Conservation (phyloP, 2,329 filamentous ascomycete genomes). For the Penicillium sp. region DNA sequence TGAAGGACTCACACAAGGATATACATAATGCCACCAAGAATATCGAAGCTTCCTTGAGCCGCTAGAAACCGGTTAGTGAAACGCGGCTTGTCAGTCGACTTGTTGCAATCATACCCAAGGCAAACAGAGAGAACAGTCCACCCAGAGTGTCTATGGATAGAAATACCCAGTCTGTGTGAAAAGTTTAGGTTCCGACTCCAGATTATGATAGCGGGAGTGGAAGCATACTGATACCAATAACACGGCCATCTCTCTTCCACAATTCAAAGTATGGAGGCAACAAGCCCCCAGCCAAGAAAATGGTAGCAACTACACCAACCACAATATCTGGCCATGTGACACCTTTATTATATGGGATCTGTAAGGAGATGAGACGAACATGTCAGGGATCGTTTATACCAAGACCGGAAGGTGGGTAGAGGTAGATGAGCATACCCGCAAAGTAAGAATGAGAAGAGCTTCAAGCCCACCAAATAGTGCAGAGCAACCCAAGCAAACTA, state of each 20-base stretch:
- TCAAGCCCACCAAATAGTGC: conserved; percentile 55
- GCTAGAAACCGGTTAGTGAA: conserved; percentile 39
- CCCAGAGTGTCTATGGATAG: conserved; percentile 61
- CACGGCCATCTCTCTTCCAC: conserved; percentile 61
- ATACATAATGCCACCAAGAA: conserved; percentile 61
- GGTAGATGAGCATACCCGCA: conserved; percentile 46
- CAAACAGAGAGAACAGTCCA: conserved; percentile 64
- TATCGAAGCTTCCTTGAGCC: conserved; percentile 62
- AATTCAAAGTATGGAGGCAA: conserved; percentile 63
- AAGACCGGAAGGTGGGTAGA: neutral
- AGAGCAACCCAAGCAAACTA: conserved; percentile 43
- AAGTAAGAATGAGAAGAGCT: conserved; percentile 56
- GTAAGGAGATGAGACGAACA: neutral
- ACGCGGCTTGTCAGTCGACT: neutral
- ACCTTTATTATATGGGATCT: conserved; percentile 56
- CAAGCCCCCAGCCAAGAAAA: conserved; percentile 58
- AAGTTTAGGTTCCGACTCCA: neutral
- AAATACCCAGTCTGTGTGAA: conserved; percentile 53
- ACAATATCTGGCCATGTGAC: conserved; percentile 56
- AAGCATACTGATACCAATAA: conserved; percentile 59
- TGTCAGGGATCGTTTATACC: neutral
- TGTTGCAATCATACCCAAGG: conserved; percentile 49
- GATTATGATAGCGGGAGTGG: neutral
- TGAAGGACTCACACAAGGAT: conserved; percentile 55
- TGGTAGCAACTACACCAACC: conserved; percentile 59